Evolutionary conservation across 2,329 filamentous ascomycete genomes (phyloP).

Genomic region (Alternaria triticimaculans): DNA sequence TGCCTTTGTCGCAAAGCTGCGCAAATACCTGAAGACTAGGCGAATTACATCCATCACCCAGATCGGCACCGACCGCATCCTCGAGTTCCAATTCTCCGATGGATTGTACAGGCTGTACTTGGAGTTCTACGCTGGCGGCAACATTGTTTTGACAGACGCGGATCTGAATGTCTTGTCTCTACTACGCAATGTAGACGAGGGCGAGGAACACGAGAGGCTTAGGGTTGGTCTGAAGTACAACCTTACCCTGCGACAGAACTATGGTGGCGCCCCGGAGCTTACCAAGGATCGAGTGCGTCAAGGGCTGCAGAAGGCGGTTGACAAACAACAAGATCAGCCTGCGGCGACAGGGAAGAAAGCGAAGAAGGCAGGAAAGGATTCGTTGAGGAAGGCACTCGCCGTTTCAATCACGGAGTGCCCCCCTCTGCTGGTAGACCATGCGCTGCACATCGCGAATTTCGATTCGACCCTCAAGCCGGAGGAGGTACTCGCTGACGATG

Average conservation of each 20-base stretch:
- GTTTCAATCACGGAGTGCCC: conserved; percentile 87
- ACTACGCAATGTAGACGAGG: conserved; percentile 79
- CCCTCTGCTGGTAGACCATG: conserved; percentile 86
- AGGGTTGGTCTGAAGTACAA: conserved; percentile 79
- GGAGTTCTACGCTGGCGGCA: conserved; percentile 96
- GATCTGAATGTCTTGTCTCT: conserved; percentile 83
- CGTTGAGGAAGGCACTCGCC: conserved; percentile 79
- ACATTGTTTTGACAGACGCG: conserved; percentile 88
- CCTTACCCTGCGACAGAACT: conserved; percentile 84
- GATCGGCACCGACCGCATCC: conserved; percentile 89
- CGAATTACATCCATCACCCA: conserved; percentile 81
- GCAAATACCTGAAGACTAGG: conserved; percentile 87
- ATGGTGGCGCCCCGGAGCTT: conserved; percentile 73
- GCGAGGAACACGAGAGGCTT: conserved; percentile 83
- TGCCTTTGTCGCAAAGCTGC: conserved; percentile 80
- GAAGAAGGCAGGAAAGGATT: conserved; percentile 75
- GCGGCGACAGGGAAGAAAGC: conserved; percentile 68
- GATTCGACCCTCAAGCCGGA: conserved; percentile 72
- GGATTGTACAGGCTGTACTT: conserved; percentile 86
- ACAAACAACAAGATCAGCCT: conserved; percentile 61
- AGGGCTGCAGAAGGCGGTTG: conserved; percentile 71
- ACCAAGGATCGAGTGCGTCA: conserved; percentile 74
- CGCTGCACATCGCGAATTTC: conserved; percentile 72
- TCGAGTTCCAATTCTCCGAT: conserved; percentile 92
- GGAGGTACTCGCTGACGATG: conserved; percentile 71